phyloP scores from a whole-genome alignment of 257 asterid species.

The Solanum dulcamara region DNA sequence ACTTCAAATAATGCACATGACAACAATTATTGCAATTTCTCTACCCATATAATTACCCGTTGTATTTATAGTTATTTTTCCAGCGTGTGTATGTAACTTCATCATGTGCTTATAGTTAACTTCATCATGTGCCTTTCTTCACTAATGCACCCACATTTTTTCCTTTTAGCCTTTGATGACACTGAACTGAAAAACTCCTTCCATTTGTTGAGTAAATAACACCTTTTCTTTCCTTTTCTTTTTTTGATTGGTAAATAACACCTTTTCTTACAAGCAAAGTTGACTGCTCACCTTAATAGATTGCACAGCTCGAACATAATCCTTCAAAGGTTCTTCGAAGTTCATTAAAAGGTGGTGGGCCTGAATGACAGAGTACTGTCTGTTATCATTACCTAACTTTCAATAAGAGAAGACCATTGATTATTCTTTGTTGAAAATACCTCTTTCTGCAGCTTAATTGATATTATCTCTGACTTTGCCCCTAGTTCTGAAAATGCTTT shows the following conservation, averaged over 20 bases:
- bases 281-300: conserved; percentile 68
- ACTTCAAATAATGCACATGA: background rate
- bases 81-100: background rate
- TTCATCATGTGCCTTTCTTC: background rate
- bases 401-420: background rate
- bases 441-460: conserved; percentile 78
- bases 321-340: conserved; percentile 94
- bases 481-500: conserved; percentile 93
- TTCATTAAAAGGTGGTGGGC: conserved; percentile 93
- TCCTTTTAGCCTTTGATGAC: background rate
- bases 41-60: background rate
- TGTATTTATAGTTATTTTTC: background rate
- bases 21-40: background rate
- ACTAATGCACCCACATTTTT: background rate
- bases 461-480: conserved; percentile 62
- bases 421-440: conserved; percentile 17
- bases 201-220: background rate
- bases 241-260: background rate
- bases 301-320: conserved; percentile 93
- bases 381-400: background rate
- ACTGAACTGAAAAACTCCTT: background rate
- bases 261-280: background rate
- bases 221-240: background rate
- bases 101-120: background rate
- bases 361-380: conserved; percentile 19